Percentiles rank a stretch among this genome's conserved stretches.
These are phyloP conservation scores for Fusarium sterilihyphosum DNA, from an alignment of 2,329 filamentous ascomycete species.

Conservation along the genomic window DNA sequence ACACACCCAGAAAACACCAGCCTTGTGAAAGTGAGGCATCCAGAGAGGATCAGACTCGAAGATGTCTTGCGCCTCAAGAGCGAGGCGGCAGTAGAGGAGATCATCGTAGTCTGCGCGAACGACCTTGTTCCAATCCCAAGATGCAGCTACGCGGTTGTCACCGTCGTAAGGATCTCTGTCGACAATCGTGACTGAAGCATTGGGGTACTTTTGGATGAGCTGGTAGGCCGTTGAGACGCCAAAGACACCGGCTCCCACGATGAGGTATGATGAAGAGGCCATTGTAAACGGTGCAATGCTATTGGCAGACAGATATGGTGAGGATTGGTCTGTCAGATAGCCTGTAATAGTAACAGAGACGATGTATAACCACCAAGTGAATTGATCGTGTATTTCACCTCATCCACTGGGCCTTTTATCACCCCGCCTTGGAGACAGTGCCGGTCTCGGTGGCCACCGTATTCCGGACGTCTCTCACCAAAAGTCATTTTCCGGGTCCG, in stretches of 20 bases:
- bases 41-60: constrained; percentile 68
- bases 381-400: constrained; percentile 5
- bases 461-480: constrained; percentile 25
- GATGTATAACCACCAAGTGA: neutral
- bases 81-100: constrained; percentile 70
- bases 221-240: constrained; percentile 74
- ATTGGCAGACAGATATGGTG: constrained; percentile 11
- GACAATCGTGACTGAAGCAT: constrained; percentile 64
- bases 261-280: constrained; percentile 58
- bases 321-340: constrained; percentile 16
- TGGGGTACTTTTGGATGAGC: constrained; percentile 61
- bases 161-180: constrained; percentile 65
- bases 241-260: constrained; percentile 73
- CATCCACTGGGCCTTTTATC: constrained; percentile 29
- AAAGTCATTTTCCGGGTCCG: constrained; percentile 21
- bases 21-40: constrained; percentile 66
- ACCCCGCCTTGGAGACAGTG: constrained; percentile 26
- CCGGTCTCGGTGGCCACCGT: constrained; percentile 32
- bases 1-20: constrained; percentile 67
- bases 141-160: constrained; percentile 64
- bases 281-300: constrained; percentile 23
- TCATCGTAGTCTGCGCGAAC: constrained; percentile 53
- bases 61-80: constrained; percentile 71
- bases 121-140: constrained; percentile 63
- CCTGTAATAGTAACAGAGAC: neutral